phyloP scores from a whole-genome alignment of 2,329 filamentous ascomycete species.

The Xylariaceae sp. region DNA sequence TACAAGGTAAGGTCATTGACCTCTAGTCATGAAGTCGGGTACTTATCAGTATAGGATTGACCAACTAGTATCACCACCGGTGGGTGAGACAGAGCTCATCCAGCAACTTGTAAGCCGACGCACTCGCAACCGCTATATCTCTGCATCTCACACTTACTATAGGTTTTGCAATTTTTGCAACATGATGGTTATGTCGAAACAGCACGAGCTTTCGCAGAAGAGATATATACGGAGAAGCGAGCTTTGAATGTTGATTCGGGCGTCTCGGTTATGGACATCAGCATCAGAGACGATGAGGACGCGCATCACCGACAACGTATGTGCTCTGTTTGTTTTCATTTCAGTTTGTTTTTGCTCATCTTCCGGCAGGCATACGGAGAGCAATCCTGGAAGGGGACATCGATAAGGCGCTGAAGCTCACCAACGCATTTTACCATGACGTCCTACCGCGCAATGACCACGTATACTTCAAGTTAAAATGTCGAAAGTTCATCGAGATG shows the following conservation, averaged over 20 bases:
- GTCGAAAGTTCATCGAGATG: conserved; percentile 94
- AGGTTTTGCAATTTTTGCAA: conserved; percentile 78
- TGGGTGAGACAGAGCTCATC: conserved; percentile 73
- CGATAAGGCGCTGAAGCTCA: conserved; percentile 81
- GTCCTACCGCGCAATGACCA: conserved; percentile 77
- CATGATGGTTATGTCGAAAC: conserved; percentile 97
- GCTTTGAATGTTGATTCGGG: conserved; percentile 59
- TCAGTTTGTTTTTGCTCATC: no score
- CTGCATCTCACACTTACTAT: conserved; percentile 4
- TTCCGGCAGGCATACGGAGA: conserved; percentile 68
- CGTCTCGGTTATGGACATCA: conserved; percentile 52
- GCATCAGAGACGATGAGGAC: conserved; percentile 77
- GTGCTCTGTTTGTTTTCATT: conserved; percentile 52
- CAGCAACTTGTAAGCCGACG: conserved; percentile 63
- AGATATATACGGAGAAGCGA: conserved; percentile 69
- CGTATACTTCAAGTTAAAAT: conserved; percentile 83
- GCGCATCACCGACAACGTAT: conserved; percentile 81
- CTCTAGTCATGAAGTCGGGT: conserved; percentile 4
- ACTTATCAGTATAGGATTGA: conserved; percentile 42
- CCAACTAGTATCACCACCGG: conserved; percentile 51
- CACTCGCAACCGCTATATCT: neutral
- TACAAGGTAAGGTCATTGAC: conserved; percentile 32
- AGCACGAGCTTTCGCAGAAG: conserved; percentile 79
- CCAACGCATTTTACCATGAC: conserved; percentile 70
- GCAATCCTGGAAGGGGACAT: conserved; percentile 91